These are phyloP conservation scores for Puccinia coronata DNA, from an alignment of 1,284 basidiomycete genomes.

Conservation along the genomic window DNA sequence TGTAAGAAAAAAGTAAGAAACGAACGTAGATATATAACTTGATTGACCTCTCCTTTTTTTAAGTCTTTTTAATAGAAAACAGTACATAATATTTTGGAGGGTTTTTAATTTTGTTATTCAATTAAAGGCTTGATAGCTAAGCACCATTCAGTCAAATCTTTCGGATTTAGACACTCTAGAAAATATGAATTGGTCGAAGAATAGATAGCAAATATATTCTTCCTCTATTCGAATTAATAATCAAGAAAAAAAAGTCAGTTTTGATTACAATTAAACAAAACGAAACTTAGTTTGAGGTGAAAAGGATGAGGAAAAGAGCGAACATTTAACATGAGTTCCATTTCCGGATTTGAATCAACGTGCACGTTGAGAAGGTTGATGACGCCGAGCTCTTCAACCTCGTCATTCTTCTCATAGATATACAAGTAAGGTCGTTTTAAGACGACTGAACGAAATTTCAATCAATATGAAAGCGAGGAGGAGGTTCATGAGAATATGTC, in stretches of 20 bases:
- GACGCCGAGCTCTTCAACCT: slow-evolving; percentile 78
- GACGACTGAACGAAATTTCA: slow-evolving; percentile 64
- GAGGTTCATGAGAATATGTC: slow-evolving; percentile 78
- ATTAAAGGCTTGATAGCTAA: slow-evolving; percentile 36
- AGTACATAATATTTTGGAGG: no score
- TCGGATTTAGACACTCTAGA: slow-evolving; percentile 20
- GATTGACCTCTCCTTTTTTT: no score
- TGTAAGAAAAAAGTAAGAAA: no score
- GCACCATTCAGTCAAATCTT: slow-evolving; percentile 43
- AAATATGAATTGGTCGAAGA: slow-evolving; percentile 50
- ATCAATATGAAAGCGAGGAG: slow-evolving; percentile 78
- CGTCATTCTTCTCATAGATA: slow-evolving; percentile 76
- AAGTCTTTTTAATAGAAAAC: no score
- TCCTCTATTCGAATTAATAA: slow-evolving; percentile 2
- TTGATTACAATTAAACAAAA: background rate
- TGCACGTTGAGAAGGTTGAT: slow-evolving; percentile 82
- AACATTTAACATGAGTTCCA: slow-evolving; percentile 81
- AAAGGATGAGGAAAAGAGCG: background rate
- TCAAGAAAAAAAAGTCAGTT: slow-evolving; percentile 8
- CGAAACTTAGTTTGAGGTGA: background rate
- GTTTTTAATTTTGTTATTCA: background rate
- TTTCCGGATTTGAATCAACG: slow-evolving; percentile 80
- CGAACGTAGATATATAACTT: no score
- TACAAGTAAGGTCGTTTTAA: slow-evolving; percentile 75
- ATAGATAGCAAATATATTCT: slow-evolving; percentile 49